phyloP scores from a whole-genome alignment of 495 filamentous ascomycete genomes.

The Durotheca rogersii region DNA sequence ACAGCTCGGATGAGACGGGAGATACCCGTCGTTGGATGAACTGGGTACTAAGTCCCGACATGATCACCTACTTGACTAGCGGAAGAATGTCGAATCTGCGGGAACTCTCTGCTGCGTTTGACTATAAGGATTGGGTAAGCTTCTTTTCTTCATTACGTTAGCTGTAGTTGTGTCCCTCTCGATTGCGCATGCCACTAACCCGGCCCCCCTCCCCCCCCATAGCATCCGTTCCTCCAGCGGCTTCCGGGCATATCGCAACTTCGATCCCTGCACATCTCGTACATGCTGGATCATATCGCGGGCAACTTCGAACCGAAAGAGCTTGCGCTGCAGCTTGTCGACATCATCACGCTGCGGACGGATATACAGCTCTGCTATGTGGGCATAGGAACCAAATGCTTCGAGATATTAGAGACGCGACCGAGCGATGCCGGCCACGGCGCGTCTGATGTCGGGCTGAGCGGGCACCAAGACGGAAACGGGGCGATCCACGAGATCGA shows the following conservation, averaged over 20 bases:
- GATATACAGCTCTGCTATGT: conserved; percentile 83
- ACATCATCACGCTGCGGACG: conserved; percentile 82
- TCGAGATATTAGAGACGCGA: conserved; percentile 76
- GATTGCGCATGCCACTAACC: no score
- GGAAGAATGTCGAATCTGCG: conserved; percentile 75
- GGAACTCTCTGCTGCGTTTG: conserved; percentile 75
- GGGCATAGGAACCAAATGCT: conserved; percentile 80
- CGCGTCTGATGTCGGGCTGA: conserved; percentile 36
- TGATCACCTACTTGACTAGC: conserved; percentile 76
- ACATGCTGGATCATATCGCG: conserved; percentile 66
- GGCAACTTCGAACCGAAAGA: conserved; percentile 62
- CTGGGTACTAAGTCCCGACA: conserved; percentile 77
- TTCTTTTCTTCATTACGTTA: conserved; percentile 4
- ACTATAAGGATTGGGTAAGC: conserved; percentile 88
- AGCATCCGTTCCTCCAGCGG: conserved; percentile 88
- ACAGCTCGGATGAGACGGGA: conserved; percentile 61
- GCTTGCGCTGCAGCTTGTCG: conserved; percentile 78
- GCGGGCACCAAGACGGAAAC: conserved; percentile 40
- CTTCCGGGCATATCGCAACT: conserved; percentile 76
- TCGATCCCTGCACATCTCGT: conserved; percentile 74
- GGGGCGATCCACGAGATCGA: conserved; percentile 36
- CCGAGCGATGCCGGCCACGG: conserved; percentile 48
- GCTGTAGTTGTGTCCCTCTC: background rate
- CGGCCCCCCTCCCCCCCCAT: background rate
- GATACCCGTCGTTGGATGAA: conserved; percentile 57